Percentiles rank a stretch among this genome's conserved stretches.
Conservation (phyloP, 805 yeast species). For the Candida nemodendra region DNA sequence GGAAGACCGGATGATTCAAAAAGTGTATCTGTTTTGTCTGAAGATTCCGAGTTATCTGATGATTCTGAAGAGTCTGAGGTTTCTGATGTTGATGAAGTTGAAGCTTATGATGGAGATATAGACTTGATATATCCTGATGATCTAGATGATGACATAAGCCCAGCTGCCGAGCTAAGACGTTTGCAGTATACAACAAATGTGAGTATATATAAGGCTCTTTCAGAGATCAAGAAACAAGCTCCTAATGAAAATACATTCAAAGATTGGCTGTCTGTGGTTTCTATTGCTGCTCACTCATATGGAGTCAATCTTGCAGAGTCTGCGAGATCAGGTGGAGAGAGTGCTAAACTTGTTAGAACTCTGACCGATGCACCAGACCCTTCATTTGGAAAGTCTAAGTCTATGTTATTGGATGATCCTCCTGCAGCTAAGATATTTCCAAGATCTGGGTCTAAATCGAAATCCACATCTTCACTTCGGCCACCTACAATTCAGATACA, state of each 20-base stretch:
- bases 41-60: neutral
- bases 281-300: slow-evolving; percentile 33
- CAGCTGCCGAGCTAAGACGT: slow-evolving; percentile 24
- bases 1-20: neutral
- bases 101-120: slow-evolving; percentile 5
- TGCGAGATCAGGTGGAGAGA: slow-evolving; percentile 37
- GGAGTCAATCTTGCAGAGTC: slow-evolving; percentile 37
- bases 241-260: slow-evolving; percentile 30
- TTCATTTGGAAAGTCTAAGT: slow-evolving; percentile 23
- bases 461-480: slow-evolving; percentile 5
- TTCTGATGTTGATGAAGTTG: slow-evolving; percentile 7
- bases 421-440: neutral
- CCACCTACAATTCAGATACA: slow-evolving; percentile 14
- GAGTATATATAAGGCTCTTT: slow-evolving; percentile 25
- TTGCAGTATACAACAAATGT: slow-evolving; percentile 26
- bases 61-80: slow-evolving; percentile 2
- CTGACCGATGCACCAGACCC: slow-evolving; percentile 42
- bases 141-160: slow-evolving; percentile 16
- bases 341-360: slow-evolving; percentile 40
- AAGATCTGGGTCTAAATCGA: slow-evolving; percentile 1
- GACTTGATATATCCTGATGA: slow-evolving; percentile 7
- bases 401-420: slow-evolving; percentile 30
- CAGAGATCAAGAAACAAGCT: slow-evolving; percentile 21
- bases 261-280: slow-evolving; percentile 28
- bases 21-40: neutral